Base-by-base conservation (phyloP, 495 filamentous ascomycete genomes). In the Penicillium goetzii region DNA sequence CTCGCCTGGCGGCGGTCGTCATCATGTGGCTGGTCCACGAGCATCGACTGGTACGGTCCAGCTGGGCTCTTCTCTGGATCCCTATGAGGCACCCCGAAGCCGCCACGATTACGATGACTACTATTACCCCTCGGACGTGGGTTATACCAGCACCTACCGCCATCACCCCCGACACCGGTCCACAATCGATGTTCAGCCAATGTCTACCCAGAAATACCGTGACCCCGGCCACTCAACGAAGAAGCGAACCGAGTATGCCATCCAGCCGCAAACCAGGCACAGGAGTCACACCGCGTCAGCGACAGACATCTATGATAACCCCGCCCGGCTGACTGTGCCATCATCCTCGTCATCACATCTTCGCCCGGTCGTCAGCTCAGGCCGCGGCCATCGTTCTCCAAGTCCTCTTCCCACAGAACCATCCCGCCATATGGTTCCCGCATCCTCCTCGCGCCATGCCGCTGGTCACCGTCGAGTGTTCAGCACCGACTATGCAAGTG, bases 31-130 rank as follows among this genome's bases (percentile, higher is more conserved):
- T 23, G 79, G 81, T 51, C 76, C 80, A 72, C 75, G 80, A 23
- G 78, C 80, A 19, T 83, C 80, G 15, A 83, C 80, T n/a, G 80
- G 80, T 28, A 82, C 73, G 36, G 72, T 83, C 38, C 69, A 74
- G 56, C 67, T 78, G 23, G 72, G 62, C 50, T 74, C 79, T 0
- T 74, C 74, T n/a, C 69, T 72, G 61, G 74, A 81, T 47, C 69
- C 73, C 0, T 74, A 78, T 47, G 73, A 77, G 17, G 63, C 64
- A 12, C 63, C 69, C 28, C 60, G 71, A 38, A 56, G 60, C 34
- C 74, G 67, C 47, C 64, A 75, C 36, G 63, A 64, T 33, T 74
- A 80, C 56, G 61, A 74, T 12, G 69, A 72, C 25, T 76, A 81
- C 56, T 68, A 74, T 32, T 76, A 80, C 62, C 70, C 72, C 1